Conservation (phyloP, 1,139 yeast species). For the Dujonia santamariae region DNA sequence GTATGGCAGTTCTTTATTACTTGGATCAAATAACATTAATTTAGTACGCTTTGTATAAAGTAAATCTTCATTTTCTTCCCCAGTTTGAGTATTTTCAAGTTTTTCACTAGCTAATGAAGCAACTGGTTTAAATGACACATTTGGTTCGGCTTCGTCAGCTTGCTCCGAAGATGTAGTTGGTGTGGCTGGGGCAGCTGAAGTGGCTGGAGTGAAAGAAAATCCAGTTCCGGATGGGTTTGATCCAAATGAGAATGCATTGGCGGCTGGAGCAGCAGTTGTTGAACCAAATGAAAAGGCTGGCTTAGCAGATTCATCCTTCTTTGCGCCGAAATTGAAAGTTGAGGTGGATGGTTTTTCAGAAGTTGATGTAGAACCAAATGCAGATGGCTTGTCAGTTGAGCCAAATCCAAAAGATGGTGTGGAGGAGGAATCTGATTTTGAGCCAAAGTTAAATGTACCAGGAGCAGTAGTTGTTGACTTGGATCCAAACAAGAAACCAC, state of each 20-base stretch:
- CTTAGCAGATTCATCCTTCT: conserved; percentile 3
- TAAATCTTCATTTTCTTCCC: conserved; percentile 80
- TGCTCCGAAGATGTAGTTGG: conserved; percentile 10
- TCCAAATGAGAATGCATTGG: conserved; percentile 5
- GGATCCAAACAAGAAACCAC: conserved; percentile 12
- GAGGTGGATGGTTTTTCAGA: conserved; percentile 10
- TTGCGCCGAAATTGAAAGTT: conserved; percentile 14
- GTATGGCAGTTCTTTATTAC: conserved; percentile 49
- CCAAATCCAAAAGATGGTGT: conserved; percentile 8
- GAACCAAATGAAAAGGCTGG: conserved; percentile 12
- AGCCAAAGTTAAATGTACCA: conserved; percentile 14
- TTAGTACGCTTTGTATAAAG: conserved; percentile 69
- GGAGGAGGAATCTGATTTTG: conserved; percentile 11
- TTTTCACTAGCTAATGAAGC: conserved; percentile 42
- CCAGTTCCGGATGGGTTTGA: conserved; percentile 8
- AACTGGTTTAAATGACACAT: conserved; percentile 47
- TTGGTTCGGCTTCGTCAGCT: conserved; percentile 37
- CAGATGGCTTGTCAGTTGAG: conserved; percentile 7
- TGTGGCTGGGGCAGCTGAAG: conserved; percentile 4
- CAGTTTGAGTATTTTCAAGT: conserved; percentile 53
- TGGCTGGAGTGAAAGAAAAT: conserved; percentile 9
- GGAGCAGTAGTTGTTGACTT: conserved; percentile 13
- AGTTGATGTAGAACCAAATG: not conserved
- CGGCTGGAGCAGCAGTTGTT: conserved; percentile 10
- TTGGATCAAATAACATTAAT: conserved; percentile 57